Percentiles rank a stretch among this genome's conserved stretches.
Evolutionary conservation across 2,329 filamentous ascomycete species (phyloP).

Genomic region (Cercospora sesami): DNA sequence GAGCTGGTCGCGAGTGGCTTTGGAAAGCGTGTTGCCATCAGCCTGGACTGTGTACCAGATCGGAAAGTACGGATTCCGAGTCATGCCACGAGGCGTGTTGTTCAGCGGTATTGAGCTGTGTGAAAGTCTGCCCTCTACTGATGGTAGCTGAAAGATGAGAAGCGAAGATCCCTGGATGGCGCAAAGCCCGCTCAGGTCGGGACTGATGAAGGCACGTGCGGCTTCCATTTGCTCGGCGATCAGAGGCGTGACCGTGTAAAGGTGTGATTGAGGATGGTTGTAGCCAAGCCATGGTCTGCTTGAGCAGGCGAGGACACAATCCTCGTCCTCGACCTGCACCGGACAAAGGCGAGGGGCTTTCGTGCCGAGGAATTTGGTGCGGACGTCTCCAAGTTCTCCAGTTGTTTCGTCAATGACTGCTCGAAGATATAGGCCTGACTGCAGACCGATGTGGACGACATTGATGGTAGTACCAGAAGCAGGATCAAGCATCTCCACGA

Average conservation of each 20-base stretch:
- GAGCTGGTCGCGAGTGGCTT: conserved; percentile 60
- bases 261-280: conserved; percentile 79
- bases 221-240: conserved; percentile 75
- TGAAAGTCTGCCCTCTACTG: conserved; percentile 31
- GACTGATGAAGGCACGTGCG: conserved; percentile 94
- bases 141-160: conserved; percentile 68
- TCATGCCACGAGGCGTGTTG: conserved; percentile 85
- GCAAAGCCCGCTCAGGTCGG: conserved; percentile 58
- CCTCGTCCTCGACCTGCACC: conserved; percentile 81
- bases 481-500: conserved; percentile 95
- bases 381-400: conserved; percentile 90
- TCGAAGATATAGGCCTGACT: conserved; percentile 92
- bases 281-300: conserved; percentile 97
- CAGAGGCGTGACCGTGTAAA: conserved; percentile 88
- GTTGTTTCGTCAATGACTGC: conserved; percentile 94
- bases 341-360: conserved; percentile 87
- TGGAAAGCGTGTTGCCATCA: conserved; percentile 86
- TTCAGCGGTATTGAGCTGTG: conserved; percentile 62
- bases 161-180: conserved; percentile 33
- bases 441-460: conserved; percentile 92
- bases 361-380: conserved; percentile 89
- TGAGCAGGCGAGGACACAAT: conserved; percentile 77
- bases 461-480: conserved; percentile 83
- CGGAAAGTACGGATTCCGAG: conserved; percentile 82
- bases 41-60: conserved; percentile 93